These are phyloP conservation scores for Botrytis deweyae DNA, from an alignment of 2,329 filamentous ascomycete species.

Conservation along the genomic window DNA sequence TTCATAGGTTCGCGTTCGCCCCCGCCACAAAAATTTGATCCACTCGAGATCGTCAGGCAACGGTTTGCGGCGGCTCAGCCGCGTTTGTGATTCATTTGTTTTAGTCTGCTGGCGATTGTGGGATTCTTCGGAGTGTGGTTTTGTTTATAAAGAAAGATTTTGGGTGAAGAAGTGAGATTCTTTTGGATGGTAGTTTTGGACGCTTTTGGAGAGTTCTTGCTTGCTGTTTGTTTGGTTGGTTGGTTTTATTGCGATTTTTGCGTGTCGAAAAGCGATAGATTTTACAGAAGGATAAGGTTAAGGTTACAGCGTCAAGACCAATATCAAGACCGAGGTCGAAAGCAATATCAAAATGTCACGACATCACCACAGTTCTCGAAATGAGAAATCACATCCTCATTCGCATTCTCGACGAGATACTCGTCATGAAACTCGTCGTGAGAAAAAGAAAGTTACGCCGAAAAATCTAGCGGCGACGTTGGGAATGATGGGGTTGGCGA, in stretches of 20 bases:
- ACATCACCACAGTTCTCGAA: not conserved
- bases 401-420: not conserved
- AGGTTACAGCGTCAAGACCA: not conserved
- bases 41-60: conserved; percentile 9
- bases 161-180: too few relatives aligned
- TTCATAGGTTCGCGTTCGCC: not conserved
- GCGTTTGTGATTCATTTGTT: not conserved
- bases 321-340: not conserved
- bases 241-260: not conserved
- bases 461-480: conserved; percentile 10
- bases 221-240: not conserved
- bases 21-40: not conserved
- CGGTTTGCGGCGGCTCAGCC: conserved; percentile 3
- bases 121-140: not conserved
- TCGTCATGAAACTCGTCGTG: not conserved
- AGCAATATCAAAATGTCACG: not conserved
- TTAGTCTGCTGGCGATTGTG: too few relatives aligned
- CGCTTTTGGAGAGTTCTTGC: not conserved
- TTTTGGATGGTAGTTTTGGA: not conserved
- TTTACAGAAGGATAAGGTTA: not conserved
- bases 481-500: conserved; percentile 12
- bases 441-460: not conserved
- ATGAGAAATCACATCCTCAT: not conserved
- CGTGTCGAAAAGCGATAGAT: not conserved
- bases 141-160: not conserved